These are phyloP conservation scores for Leishmania turanica DNA, from an alignment of 208 protist species.

Conservation along the genomic window DNA sequence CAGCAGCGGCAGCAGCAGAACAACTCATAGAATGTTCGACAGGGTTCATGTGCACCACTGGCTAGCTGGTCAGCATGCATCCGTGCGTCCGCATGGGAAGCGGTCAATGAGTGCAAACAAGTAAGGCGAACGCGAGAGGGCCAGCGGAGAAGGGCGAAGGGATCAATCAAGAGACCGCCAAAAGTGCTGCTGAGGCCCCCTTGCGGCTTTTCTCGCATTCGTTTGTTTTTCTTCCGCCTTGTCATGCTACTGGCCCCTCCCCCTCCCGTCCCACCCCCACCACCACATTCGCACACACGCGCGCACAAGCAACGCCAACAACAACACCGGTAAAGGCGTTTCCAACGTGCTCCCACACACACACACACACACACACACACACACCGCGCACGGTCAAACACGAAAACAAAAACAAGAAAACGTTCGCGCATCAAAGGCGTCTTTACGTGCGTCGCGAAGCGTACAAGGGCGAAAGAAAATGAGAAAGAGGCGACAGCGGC, in stretches of 20 bases:
- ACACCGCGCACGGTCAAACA: not conserved
- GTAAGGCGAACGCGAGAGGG: too few species aligned
- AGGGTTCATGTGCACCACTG: too few species aligned
- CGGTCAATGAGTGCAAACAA: too few species aligned
- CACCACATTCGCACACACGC: not conserved
- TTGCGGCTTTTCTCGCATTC: not conserved
- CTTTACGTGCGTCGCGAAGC: not conserved
- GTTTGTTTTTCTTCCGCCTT: not conserved
- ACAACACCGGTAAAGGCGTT: too few species aligned
- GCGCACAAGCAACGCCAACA: not conserved
- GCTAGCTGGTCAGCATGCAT: too few species aligned
- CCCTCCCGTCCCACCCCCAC: too few species aligned
- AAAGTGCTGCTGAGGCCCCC: not conserved
- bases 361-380: not conserved
- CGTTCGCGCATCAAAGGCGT: not conserved
- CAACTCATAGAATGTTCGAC: too few species aligned
- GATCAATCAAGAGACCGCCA: too few species aligned
- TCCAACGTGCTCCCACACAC: not conserved
- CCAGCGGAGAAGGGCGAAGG: too few species aligned
- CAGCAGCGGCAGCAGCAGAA: too few species aligned
- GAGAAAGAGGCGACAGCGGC: not conserved
- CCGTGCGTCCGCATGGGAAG: too few species aligned
- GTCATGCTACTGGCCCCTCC: not conserved
- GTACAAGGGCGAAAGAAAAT: not conserved
- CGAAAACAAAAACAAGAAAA: not conserved